These are phyloP conservation scores for Xerocomellus chrysenteron DNA, from an alignment of 768 basidiomycete species.

Conservation along the genomic window DNA sequence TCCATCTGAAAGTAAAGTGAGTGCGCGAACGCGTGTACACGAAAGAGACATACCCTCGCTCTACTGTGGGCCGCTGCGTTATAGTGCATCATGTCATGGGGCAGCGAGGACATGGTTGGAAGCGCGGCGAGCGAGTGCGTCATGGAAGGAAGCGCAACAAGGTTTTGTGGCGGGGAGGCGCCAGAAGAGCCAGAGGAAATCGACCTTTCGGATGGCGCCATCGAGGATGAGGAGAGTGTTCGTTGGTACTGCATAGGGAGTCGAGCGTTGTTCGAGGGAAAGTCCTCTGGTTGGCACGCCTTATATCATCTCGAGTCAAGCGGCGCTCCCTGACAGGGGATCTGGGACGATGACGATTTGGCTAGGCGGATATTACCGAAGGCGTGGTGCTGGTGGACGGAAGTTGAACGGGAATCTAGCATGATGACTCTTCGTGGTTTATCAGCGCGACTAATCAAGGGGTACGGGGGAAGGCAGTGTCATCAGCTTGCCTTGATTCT, in stretches of 20 bases:
- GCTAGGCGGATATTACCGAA: slow-evolving; percentile 36
- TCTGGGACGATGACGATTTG: slow-evolving; percentile 23
- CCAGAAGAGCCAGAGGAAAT: slow-evolving; percentile 33
- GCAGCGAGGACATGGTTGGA: slow-evolving; percentile 32
- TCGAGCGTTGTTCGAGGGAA: slow-evolving; percentile 15
- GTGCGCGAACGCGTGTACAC: background rate
- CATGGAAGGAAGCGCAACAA: slow-evolving; percentile 33
- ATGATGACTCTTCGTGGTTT: slow-evolving; percentile 32
- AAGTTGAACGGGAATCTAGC: slow-evolving; percentile 36
- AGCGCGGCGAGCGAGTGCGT: slow-evolving; percentile 32
- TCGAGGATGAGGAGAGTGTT: slow-evolving; percentile 31
- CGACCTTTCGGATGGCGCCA: slow-evolving; percentile 34
- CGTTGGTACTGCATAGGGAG: slow-evolving; percentile 33
- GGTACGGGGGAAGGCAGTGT: slow-evolving; percentile 31
- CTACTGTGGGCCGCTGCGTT: slow-evolving; percentile 30
- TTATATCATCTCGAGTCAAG: slow-evolving; percentile 31
- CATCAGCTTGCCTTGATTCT: slow-evolving; percentile 19
- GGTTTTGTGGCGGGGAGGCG: slow-evolving; percentile 30
- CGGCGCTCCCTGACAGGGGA: slow-evolving; percentile 21
- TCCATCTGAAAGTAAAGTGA: slow-evolving; percentile 30
- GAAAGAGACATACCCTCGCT: slow-evolving; percentile 24
- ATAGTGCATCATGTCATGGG: slow-evolving; percentile 33
- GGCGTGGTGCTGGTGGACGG: slow-evolving; percentile 29
- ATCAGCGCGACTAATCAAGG: slow-evolving; percentile 35
- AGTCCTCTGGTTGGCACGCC: background rate